Evolutionary conservation across 2,329 filamentous ascomycete species (phyloP), one percentile per base, ranked within the genome.

Genomic region (Clarireedia homoeocarpa): DNA sequence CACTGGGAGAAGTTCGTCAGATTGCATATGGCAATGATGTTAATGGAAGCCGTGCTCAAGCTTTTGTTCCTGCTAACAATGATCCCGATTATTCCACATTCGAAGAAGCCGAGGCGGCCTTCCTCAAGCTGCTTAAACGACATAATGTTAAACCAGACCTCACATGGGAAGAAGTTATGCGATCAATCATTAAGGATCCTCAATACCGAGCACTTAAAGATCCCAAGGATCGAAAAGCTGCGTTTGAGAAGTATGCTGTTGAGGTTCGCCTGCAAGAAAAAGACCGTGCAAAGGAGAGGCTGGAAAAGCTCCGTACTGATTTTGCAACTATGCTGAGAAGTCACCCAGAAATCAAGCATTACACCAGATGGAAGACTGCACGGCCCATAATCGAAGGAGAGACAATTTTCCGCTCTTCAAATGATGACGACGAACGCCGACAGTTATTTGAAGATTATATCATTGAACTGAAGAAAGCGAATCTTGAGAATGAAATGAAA

Each of bases 251-350:
- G 74, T 99, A 94, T 76, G 90, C 89, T 70, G 80, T 90, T 65
- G 90, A 97, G 71, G 82, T 95, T 72, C 84, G 94, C 64, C 79
- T 88, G 63, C 89, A 96, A 74, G 94, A 99, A 75, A 94, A 95
- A 76, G 90, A 95, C 71, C 88, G 88, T 64, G 91, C 91, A 69
- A 92, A 95, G 73, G 92, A 97, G 74, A 86, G 94, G 69, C 80
- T 95, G 71, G 80, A 89, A 65, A 97, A 96, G 76, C 80, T 97
- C 68, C 89, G 91, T 67, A 81, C 88, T 71, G 94, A 97, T 77
- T 99, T 99, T 72, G 87, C 88, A 64, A 91, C 86, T 55, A 99
- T 99, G 94, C 81, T 99, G 63, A 90, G 87, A 73, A 91, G 91
- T 63, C 92, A 99, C 71, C 91, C 91, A 59, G 94, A 99, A 72